phyloP scores from a whole-genome alignment of 371 early-diverging fungal species.

The Actinomortierella ambigua region DNA sequence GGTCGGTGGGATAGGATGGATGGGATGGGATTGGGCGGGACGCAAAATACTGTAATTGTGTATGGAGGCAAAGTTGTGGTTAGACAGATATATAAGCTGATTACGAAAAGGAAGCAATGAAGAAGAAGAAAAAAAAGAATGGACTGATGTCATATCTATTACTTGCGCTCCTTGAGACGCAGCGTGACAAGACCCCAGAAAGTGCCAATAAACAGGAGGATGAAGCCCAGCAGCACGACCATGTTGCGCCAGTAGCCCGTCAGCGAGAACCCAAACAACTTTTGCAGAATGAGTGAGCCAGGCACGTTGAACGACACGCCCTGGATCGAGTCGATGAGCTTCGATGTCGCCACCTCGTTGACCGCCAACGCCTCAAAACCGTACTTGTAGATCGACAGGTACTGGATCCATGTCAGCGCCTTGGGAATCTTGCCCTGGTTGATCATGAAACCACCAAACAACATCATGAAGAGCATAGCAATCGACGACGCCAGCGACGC shows the following conservation, averaged over 20 bases:
- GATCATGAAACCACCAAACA: constrained; percentile 59
- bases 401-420: constrained; percentile 63
- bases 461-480: constrained; percentile 52
- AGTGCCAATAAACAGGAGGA: constrained; percentile 22
- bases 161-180: constrained; percentile 45
- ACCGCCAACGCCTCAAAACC: constrained; percentile 59
- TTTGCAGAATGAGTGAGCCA: constrained; percentile 54
- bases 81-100: too few species aligned
- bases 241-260: constrained; percentile 53
- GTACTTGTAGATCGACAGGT: constrained; percentile 68
- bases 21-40: too few species aligned
- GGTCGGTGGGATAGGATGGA: too few species aligned
- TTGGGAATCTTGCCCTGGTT: constrained; percentile 63
- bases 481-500: constrained; percentile 45
- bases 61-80: too few species aligned
- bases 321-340: constrained; percentile 33
- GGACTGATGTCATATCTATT: neutral
- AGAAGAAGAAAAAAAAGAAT: constrained; percentile 1
- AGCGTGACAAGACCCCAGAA: constrained; percentile 32
- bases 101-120: too few species aligned
- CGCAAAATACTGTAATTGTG: too few species aligned
- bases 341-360: constrained; percentile 49
- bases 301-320: constrained; percentile 49
- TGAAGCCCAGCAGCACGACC: constrained; percentile 28
- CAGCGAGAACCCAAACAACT: constrained; percentile 58